Conservation (phyloP, 352 stramenopile species). For the Phytopythium mirpurense region DNA sequence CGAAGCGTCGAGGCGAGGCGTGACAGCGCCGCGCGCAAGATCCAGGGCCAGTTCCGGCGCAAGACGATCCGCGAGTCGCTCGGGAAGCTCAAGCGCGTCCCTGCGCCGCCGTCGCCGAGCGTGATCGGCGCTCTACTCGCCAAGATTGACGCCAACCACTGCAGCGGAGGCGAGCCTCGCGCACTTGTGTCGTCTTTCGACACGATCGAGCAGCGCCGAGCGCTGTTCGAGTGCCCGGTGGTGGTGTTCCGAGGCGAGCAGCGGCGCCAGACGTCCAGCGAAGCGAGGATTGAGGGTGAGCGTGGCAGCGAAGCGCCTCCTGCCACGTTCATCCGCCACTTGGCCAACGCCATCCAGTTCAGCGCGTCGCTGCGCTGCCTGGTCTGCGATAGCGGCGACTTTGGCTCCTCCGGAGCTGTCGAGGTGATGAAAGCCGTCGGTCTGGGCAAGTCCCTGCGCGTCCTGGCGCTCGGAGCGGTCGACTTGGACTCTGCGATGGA, state of each 20-base stretch:
- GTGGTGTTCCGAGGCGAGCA: conserved; percentile 21
- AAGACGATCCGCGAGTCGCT: conserved; percentile 39
- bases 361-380: conserved; percentile 36
- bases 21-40: conserved; percentile 33
- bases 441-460: conserved; percentile 31
- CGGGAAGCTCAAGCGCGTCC: conserved; percentile 21
- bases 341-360: conserved; percentile 46
- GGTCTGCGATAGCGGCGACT: conserved; percentile 27
- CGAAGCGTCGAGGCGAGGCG: conserved; percentile 13
- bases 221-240: conserved; percentile 43
- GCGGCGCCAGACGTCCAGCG: not conserved
- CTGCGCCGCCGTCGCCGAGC: conserved; percentile 15
- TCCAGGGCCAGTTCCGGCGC: conserved; percentile 51
- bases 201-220: conserved; percentile 30
- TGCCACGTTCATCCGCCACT: conserved; percentile 17
- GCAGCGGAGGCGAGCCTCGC: conserved; percentile 21
- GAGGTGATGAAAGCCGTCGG: conserved; percentile 34
- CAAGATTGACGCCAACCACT: conserved; percentile 17
- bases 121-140: conserved; percentile 26
- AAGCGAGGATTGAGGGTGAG: not conserved
- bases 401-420: conserved; percentile 17
- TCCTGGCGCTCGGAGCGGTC: conserved; percentile 40
- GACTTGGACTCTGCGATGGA: conserved; percentile 2
- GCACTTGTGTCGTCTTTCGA: conserved; percentile 17
- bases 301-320: not conserved